phyloP scores from a whole-genome alignment of 2,329 filamentous ascomycete species.

The Sphaerulina vaccinii region DNA sequence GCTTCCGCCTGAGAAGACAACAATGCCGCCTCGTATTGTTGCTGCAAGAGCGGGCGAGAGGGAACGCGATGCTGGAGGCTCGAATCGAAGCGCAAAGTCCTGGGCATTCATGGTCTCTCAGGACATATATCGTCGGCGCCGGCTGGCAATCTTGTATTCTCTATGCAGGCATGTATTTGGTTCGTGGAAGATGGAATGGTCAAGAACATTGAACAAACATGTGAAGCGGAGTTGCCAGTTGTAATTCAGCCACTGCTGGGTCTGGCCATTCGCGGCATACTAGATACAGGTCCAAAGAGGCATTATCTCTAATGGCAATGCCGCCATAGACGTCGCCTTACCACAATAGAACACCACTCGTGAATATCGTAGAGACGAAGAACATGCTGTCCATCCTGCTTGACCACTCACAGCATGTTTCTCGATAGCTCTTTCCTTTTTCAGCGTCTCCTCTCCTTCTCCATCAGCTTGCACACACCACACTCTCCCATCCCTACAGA shows the following conservation, averaged over 20 bases:
- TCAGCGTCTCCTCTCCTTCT: neutral
- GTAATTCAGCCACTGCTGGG: constrained; percentile 5
- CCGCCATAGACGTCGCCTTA: constrained; percentile 4
- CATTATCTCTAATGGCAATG: neutral
- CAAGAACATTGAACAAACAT: neutral
- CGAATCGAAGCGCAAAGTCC: constrained; percentile 18
- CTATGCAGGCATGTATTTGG: neutral
- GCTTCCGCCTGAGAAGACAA: constrained; percentile 73
- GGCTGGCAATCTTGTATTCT: too few relatives aligned
- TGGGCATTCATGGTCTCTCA: constrained; percentile 15
- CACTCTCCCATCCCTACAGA: neutral
- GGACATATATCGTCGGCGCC: neutral
- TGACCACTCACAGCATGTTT: neutral
- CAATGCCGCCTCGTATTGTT: constrained; percentile 55
- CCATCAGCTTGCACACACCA: neutral
- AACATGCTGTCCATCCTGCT: neutral
- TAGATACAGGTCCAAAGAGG: constrained; percentile 7
- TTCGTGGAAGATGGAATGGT: neutral
- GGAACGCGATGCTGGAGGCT: constrained; percentile 20
- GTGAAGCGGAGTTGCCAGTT: constrained; percentile 9
- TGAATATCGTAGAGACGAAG: constrained; percentile 7
- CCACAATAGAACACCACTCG: neutral
- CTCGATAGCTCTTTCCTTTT: neutral
- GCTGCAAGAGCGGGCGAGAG: constrained; percentile 23
- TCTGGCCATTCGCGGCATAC: constrained; percentile 3